Evolutionary conservation across 2,329 filamentous ascomycete species (phyloP), one percentile per base, ranked within the genome.

Genomic region (Trichoderma simmonsii): DNA sequence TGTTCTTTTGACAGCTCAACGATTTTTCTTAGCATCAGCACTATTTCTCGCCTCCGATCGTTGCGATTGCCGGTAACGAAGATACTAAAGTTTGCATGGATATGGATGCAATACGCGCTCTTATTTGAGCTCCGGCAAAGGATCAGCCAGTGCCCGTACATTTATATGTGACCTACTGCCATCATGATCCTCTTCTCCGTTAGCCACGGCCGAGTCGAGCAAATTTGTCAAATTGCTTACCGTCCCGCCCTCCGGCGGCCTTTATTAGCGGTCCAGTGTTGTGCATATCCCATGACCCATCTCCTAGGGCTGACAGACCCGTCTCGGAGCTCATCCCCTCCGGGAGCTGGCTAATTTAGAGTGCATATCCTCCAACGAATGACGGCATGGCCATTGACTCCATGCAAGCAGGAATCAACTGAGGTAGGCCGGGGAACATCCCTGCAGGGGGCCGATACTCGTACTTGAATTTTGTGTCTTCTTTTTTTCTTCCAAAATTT

Each of bases 231-330:
- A 54, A 12, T 12, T 24, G 21, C 48, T 24, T 11, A 54, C 48
- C 56, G 11, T 54, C 36, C 36, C 70, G 30, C n/a, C n/a, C 34
- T 57, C 6, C 21, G 43, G 24, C 24, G 5, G n/a, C 21, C 36
- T 39, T 32, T 21, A 51, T 18, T 28, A 24, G 12, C 36, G 34
- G 60, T 9, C 39, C 39, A 43, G 39, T 63, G 51, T 48, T 67
- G 28, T 34, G 54, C 70, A 71, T 71, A 56, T 67, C 43, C 63
- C 59, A 57, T 54, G 24, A 24, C 28, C 70, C 60, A 26, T 66
- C 21, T 15, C 69, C 48, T 30, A 56, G 39, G 18, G 21, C 43
- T 71, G 57, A 67, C 30, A 62, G 59, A 11, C 59, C 39, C 39
- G 36, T 54, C 14, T 43, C 60, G 32, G 60, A 64, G 30, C 68